These are phyloP conservation scores for Metarhizium anisopliae DNA, from an alignment of 2,329 filamentous ascomycete species.

Conservation along the genomic window DNA sequence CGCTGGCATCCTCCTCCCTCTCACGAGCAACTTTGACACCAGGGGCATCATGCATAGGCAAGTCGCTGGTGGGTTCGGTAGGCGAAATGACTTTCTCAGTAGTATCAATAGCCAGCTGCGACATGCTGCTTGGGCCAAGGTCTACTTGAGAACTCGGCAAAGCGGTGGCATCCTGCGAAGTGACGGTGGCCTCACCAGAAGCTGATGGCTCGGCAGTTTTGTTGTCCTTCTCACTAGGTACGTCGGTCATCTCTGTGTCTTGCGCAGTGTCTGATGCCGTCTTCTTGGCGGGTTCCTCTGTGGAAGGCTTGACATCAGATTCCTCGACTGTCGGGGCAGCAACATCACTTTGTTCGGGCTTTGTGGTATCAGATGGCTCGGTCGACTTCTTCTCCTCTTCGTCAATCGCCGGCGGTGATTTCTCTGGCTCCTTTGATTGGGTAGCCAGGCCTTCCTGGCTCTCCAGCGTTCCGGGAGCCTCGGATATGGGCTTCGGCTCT, in stretches of 20 bases:
- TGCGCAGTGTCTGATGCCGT: slow-evolving; percentile 1
- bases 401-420: not conserved
- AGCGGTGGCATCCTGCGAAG: slow-evolving; percentile 12
- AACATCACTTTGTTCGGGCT: not conserved
- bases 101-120: slow-evolving; percentile 28
- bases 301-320: not conserved
- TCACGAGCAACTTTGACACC: slow-evolving; percentile 59
- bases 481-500: not conserved
- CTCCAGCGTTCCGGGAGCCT: not conserved
- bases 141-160: slow-evolving; percentile 24
- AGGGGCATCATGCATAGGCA: slow-evolving; percentile 46
- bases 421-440: not conserved
- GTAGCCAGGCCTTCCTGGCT: not conserved
- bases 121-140: slow-evolving; percentile 26
- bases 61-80: slow-evolving; percentile 27
- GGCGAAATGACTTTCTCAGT: slow-evolving; percentile 20
- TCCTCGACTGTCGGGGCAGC: not conserved
- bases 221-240: slow-evolving; percentile 9
- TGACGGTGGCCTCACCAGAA: slow-evolving; percentile 6
- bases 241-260: slow-evolving; percentile 19
- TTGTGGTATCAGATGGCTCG: not conserved
- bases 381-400: not conserved
- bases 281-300: not conserved
- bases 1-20: slow-evolving; percentile 62
- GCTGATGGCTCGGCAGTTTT: slow-evolving; percentile 11